Evolutionary conservation across 2,329 filamentous ascomycete species (phyloP).

Genomic region (Fusarium sambucinum): DNA sequence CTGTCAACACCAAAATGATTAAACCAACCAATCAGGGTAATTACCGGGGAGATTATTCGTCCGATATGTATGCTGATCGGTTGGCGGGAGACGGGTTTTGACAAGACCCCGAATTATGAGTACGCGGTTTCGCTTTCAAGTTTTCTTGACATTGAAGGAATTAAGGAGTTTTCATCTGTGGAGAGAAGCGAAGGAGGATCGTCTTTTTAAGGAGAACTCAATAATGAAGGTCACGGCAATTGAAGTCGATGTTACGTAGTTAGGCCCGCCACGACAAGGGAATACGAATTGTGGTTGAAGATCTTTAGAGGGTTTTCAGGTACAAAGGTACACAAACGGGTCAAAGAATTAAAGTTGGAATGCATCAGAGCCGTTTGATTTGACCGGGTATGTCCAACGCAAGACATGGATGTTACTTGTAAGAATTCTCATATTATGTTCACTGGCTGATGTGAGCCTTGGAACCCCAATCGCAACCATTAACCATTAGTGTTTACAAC

Average conservation of each 20-base stretch:
- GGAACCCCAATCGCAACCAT: neutral
- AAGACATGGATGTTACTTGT: neutral
- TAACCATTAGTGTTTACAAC: neutral
- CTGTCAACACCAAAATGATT: neutral
- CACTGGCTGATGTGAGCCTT: constrained; percentile 45
- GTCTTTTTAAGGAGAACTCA: neutral
- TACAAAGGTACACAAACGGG: neutral
- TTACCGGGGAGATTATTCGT: constrained; percentile 28
- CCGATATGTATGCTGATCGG: constrained; percentile 26
- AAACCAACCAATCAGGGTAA: constrained; percentile 10
- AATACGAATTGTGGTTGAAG: neutral
- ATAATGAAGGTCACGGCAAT: neutral
- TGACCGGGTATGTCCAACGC: constrained; percentile 2
- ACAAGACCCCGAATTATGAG: constrained; percentile 19
- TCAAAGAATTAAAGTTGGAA: constrained; percentile 14
- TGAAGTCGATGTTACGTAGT: neutral
- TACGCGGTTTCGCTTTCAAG: constrained; percentile 32
- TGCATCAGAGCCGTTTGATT: constrained; percentile 10
- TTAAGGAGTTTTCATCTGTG: constrained; percentile 8
- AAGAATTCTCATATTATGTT: neutral
- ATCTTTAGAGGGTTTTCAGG: neutral
- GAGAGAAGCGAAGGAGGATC: constrained; percentile 15
- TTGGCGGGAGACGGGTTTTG: constrained; percentile 26
- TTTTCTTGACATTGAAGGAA: neutral
- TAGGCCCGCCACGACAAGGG: neutral